A percentile compares a stretch with the other conserved stretches of the same genome.
Evolutionary conservation across 1,284 basidiomycete species (phyloP).

Genomic region (Bjerkandera adusta): DNA sequence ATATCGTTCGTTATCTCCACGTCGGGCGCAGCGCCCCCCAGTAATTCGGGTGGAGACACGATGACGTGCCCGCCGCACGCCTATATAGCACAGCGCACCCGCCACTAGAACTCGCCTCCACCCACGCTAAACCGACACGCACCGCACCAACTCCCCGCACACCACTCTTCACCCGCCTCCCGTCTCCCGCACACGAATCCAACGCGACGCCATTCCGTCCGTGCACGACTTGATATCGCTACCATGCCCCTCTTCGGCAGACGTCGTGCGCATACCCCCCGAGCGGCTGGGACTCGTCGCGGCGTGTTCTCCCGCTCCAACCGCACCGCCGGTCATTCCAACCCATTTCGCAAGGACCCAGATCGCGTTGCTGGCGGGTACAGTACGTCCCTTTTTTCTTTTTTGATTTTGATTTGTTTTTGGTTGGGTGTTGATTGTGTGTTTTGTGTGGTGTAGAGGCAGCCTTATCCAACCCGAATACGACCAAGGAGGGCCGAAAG

Average conservation of each 20-base stretch:
- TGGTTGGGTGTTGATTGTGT: too few relatives aligned
- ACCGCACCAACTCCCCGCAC: too few relatives aligned
- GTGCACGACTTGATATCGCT: not conserved
- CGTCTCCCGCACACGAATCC: too few relatives aligned
- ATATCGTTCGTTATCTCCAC: too few relatives aligned
- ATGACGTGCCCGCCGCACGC: too few relatives aligned
- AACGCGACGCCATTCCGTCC: not conserved
- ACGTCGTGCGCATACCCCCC: not conserved
- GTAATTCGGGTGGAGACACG: too few relatives aligned
- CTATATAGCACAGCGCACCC: too few relatives aligned
- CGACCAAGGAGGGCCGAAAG: conserved; percentile 40
- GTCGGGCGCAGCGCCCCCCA: too few relatives aligned
- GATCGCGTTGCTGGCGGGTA: conserved; percentile 48
- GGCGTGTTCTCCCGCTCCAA: too few relatives aligned
- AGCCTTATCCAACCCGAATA: conserved; percentile 49
- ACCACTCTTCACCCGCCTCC: too few relatives aligned
- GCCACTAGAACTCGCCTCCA: too few relatives aligned
- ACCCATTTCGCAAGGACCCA: conserved; percentile 36
- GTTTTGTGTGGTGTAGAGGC: conserved; percentile 34
- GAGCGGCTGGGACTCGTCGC: not conserved
- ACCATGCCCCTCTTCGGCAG: not conserved
- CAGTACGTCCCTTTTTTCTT: conserved; percentile 33
- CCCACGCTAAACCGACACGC: too few relatives aligned
- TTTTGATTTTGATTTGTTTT: not conserved
- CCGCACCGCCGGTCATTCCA: conserved; percentile 24